Evolutionary conservation across 176 grass and related monocot genomes (phyloP).

Genomic region (Sorghum bicolor): Sorghum_bicolor_NCBIv3 NC_012871.2:67058001-67058500

Average conservation of each 20-base stretch:
- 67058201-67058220: not conserved
- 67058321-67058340: not conserved
- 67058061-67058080: not conserved
- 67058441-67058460: not conserved
- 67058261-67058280: constrained; percentile 36
- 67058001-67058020: not conserved
- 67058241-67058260: constrained; percentile 18
- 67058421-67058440: constrained; percentile 3
- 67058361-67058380: constrained; percentile 35
- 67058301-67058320: not conserved
- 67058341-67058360: constrained; percentile 26
- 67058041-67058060: not conserved
- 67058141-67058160: not conserved
- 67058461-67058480: not conserved
- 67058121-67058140: constrained; percentile 14
- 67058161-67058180: not conserved
- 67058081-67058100: not conserved
- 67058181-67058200: constrained; percentile 20
- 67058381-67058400: not conserved
- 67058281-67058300: not conserved
- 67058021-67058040: not conserved
- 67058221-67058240: not conserved
- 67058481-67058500: not conserved
- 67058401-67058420: too few relatives aligned
- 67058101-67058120: not conserved